Evolutionary conservation across 2,329 filamentous ascomycete species (phyloP).

Genomic region (Trichophyton verrucosum): DNA sequence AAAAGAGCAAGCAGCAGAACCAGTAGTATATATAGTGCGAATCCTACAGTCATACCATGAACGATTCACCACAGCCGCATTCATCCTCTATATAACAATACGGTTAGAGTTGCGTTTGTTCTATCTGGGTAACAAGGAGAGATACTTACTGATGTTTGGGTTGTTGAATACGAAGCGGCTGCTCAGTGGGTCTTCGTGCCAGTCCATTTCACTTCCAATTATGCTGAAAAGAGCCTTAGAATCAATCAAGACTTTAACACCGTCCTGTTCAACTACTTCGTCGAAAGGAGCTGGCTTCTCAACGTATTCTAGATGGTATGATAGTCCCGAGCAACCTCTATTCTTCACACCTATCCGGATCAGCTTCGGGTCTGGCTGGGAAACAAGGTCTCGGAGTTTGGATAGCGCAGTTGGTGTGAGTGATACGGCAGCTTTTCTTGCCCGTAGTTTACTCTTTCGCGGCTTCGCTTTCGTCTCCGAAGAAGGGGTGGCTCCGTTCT

Average conservation of each 20-base stretch:
- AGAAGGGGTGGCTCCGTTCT: constrained; percentile 19
- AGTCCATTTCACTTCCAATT: constrained; percentile 98
- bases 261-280: constrained; percentile 88
- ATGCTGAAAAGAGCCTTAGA: constrained; percentile 97
- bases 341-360: constrained; percentile 93
- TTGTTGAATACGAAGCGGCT: constrained; percentile 90
- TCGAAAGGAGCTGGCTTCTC: constrained; percentile 82
- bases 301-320: constrained; percentile 90
- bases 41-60: constrained; percentile 52
- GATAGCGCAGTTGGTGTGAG: constrained; percentile 68
- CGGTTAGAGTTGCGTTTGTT: constrained; percentile 16
- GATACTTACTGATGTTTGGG: constrained; percentile 85
- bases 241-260: constrained; percentile 89
- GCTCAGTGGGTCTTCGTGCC: constrained; percentile 90
- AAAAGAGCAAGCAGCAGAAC: not conserved
- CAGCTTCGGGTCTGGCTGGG: constrained; percentile 78
- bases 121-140: not conserved
- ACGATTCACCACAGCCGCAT: constrained; percentile 93
- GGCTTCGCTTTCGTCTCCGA: constrained; percentile 38
- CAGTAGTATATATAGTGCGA: not conserved
- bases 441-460: constrained; percentile 54
- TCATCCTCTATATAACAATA: constrained; percentile 60
- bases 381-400: constrained; percentile 63
- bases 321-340: constrained; percentile 81
- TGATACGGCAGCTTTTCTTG: constrained; percentile 84